Percentiles rank a stretch among this genome's conserved stretches.
Conservation (phyloP, 257 asterid species). For the Cinchona pubescens region DNA sequence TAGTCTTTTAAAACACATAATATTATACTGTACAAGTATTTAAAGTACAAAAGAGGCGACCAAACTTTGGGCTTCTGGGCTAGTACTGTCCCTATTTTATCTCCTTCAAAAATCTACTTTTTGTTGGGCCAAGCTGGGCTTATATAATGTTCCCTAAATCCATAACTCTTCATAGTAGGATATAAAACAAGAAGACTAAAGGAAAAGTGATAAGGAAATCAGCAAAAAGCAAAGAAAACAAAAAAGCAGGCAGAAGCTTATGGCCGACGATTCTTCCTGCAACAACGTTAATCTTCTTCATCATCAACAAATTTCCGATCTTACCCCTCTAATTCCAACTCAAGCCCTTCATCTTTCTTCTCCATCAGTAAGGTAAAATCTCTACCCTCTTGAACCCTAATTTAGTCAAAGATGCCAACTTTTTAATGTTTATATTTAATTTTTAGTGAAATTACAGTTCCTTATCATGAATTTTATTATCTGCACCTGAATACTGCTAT, state of each 20-base stretch:
- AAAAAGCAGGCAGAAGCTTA: constrained; percentile 41
- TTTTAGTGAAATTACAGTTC: not conserved
- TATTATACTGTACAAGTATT: too few species aligned
- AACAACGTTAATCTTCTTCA: constrained; percentile 15
- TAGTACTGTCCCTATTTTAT: too few species aligned
- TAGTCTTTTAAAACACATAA: too few species aligned
- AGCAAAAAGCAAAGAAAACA: constrained; percentile 11
- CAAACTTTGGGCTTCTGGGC: too few species aligned
- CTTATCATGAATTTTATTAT: too few species aligned
- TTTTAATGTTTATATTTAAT: not conserved
- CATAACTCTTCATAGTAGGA: not conserved
- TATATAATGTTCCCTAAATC: too few species aligned
- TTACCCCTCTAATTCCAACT: constrained; percentile 18
- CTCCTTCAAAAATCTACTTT: too few species aligned
- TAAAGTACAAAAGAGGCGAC: too few species aligned
- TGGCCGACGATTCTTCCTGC: constrained; percentile 53
- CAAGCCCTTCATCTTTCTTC: constrained; percentile 20
- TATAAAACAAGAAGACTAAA: constrained; percentile 8
- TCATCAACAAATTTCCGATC: constrained; percentile 23
- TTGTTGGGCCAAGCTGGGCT: too few species aligned
- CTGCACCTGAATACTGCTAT: not conserved
- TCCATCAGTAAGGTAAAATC: not conserved
- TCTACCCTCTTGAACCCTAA: not conserved
- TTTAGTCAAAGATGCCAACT: not conserved
- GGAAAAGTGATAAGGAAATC: not conserved